A percentile compares a stretch with the other conserved stretches of the same genome.
Conservation (phyloP, 176 grass and related monocot species). For the Ananas comosus region DNA sequence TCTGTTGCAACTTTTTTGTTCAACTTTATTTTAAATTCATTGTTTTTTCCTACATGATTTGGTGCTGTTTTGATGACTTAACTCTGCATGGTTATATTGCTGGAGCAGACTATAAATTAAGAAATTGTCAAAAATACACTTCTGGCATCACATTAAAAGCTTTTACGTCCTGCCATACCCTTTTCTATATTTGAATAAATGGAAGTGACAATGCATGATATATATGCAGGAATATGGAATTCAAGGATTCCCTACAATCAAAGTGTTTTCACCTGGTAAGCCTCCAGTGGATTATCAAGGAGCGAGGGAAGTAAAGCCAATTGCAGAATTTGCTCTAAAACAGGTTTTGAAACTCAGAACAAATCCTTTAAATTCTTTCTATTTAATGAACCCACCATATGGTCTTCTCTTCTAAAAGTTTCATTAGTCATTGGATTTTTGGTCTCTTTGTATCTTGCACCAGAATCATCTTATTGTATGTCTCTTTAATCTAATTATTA, state of each 20-base stretch:
- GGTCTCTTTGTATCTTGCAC: background rate
- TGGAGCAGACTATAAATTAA: too few relatives aligned
- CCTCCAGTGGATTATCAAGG: slow-evolving; percentile 93
- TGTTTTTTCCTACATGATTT: too few relatives aligned
- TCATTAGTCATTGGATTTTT: background rate
- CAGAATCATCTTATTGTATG: background rate
- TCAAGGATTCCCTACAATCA: slow-evolving; percentile 86
- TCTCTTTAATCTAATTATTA: too few relatives aligned
- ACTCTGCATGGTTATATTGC: too few relatives aligned
- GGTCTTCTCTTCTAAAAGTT: background rate
- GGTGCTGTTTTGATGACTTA: too few relatives aligned
- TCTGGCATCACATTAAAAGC: too few relatives aligned
- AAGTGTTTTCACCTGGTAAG: slow-evolving; percentile 89
- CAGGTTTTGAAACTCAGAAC: slow-evolving; percentile 45
- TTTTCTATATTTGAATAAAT: background rate
- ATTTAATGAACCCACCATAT: background rate
- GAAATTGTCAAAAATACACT: too few relatives aligned
- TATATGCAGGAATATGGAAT: slow-evolving; percentile 87
- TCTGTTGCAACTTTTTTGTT: too few relatives aligned
- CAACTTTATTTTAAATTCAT: too few relatives aligned
- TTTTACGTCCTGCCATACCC: background rate
- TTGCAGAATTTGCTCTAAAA: slow-evolving; percentile 77
- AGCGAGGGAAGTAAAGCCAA: slow-evolving; percentile 83
- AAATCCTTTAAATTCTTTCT: background rate
- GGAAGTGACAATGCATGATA: background rate